Conservation (phyloP, 2,329 filamentous ascomycete genomes). For the Trichoderma arundinaceum region DNA sequence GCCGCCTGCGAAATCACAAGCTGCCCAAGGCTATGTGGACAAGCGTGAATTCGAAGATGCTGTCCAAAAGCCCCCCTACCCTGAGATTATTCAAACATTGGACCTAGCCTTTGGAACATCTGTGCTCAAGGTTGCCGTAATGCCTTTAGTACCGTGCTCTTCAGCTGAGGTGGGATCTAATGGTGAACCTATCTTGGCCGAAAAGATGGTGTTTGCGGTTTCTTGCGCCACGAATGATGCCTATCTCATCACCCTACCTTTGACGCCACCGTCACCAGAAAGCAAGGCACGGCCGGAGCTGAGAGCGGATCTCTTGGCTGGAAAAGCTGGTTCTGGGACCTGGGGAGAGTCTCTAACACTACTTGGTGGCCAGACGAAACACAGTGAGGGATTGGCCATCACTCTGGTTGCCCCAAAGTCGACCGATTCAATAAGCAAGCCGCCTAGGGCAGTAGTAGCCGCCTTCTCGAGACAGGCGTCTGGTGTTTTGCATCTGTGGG, state of each 20-base stretch:
- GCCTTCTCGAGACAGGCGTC: conserved; percentile 65
- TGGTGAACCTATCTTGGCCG: conserved; percentile 56
- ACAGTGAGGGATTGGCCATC: conserved; percentile 62
- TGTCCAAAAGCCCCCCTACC: conserved; percentile 56
- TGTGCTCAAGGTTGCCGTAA: conserved; percentile 60
- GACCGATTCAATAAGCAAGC: conserved; percentile 46
- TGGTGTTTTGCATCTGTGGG: conserved; percentile 64
- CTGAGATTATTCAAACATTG: conserved; percentile 63
- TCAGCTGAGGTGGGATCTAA: conserved; percentile 56
- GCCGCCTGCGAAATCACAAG: conserved; percentile 44
- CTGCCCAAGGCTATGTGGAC: conserved; percentile 51
- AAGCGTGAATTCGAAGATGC: conserved; percentile 64
- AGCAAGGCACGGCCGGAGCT: conserved; percentile 64
- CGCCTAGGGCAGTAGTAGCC: conserved; percentile 60
- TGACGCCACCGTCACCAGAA: conserved; percentile 65
- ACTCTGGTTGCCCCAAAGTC: conserved; percentile 54
- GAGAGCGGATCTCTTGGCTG: conserved; percentile 56
- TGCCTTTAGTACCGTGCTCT: conserved; percentile 56
- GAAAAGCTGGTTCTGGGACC: conserved; percentile 62
- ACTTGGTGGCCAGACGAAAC: conserved; percentile 59
- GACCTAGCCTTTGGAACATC: conserved; percentile 65
- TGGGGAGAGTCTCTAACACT: conserved; percentile 66
- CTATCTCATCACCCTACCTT: conserved; percentile 63
- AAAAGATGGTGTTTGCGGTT: conserved; percentile 66
- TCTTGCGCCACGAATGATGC: conserved; percentile 63